Evolutionary conservation across 345 rosid species (phyloP).

Genomic region (Trapa bicornis): DNA sequence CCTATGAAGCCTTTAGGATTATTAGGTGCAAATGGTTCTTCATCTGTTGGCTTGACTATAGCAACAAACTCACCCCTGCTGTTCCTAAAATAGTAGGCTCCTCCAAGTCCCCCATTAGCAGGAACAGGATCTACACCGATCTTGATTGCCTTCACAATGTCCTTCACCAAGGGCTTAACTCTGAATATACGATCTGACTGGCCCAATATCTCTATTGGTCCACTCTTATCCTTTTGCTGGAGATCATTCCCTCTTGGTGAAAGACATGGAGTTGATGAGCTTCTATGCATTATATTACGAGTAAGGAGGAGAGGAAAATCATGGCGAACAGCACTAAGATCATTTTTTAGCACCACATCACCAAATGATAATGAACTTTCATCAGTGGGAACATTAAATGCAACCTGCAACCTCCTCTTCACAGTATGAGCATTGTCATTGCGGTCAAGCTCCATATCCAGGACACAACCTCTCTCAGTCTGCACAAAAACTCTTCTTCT

Average conservation of each 20-base stretch:
- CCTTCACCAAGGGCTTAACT: conserved; percentile 45
- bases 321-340: conserved; percentile 73
- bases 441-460: conserved; percentile 96
- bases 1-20: conserved; percentile 97
- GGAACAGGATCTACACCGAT: conserved; percentile 70
- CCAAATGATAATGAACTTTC: conserved; percentile 75
- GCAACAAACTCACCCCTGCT: conserved; percentile 65
- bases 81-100: conserved; percentile 82
- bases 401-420: conserved; percentile 85
- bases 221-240: conserved; percentile 71
- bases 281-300: conserved; percentile 65
- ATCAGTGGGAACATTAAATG: conserved; percentile 71
- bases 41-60: conserved; percentile 94
- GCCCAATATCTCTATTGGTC: conserved; percentile 77
- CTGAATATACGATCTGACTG: conserved; percentile 38
- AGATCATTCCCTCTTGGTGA: conserved; percentile 76
- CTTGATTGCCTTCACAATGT: conserved; percentile 71
- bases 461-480: conserved; percentile 89
- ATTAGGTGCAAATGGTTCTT: conserved; percentile 98
- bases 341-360: conserved; percentile 73
- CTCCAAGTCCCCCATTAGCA: conserved; percentile 82
- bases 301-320: conserved; percentile 82
- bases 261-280: conserved; percentile 97
- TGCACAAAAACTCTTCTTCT: conserved; percentile 87
- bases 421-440: conserved; percentile 84